Evolutionary conservation across 2,329 filamentous ascomycete species (phyloP).

Genomic region (Coniochaeta sp.): DNA sequence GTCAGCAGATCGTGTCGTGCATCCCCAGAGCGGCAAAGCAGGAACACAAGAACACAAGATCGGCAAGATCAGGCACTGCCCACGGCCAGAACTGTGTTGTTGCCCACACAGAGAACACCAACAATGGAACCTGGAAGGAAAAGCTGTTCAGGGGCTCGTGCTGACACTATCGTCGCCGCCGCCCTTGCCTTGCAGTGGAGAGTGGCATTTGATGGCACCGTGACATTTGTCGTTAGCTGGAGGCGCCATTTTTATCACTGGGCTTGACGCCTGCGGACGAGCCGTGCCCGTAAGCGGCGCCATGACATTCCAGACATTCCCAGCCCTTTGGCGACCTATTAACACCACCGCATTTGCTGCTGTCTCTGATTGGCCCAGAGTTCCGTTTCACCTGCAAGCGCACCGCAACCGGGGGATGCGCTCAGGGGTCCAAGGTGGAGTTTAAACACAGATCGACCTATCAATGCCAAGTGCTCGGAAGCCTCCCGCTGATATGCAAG

Average conservation of each 20-base stretch:
- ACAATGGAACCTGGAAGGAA: too few relatives aligned
- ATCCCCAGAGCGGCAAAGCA: too few relatives aligned
- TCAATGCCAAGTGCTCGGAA: conserved; percentile 1
- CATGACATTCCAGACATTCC: neutral
- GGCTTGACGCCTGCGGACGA: neutral
- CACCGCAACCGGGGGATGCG: neutral
- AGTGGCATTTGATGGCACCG: too few relatives aligned
- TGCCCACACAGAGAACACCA: too few relatives aligned
- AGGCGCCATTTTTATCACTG: neutral
- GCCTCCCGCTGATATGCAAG: neutral
- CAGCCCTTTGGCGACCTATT: neutral
- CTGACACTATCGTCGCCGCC: too few relatives aligned
- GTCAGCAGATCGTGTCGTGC: too few relatives aligned
- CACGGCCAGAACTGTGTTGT: too few relatives aligned
- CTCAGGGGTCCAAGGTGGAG: neutral
- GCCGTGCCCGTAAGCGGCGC: neutral
- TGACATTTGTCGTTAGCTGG: too few relatives aligned
- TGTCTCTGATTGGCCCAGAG: neutral
- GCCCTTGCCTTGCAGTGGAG: neutral
- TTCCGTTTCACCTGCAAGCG: conserved; percentile 1
- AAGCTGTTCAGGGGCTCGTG: neutral
- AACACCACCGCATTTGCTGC: too few relatives aligned
- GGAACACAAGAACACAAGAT: too few relatives aligned
- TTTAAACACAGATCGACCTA: neutral
- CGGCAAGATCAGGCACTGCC: too few relatives aligned